phyloP scores from a whole-genome alignment of 495 filamentous ascomycete genomes.

The Penicillium macrosclerotiorum region DNA sequence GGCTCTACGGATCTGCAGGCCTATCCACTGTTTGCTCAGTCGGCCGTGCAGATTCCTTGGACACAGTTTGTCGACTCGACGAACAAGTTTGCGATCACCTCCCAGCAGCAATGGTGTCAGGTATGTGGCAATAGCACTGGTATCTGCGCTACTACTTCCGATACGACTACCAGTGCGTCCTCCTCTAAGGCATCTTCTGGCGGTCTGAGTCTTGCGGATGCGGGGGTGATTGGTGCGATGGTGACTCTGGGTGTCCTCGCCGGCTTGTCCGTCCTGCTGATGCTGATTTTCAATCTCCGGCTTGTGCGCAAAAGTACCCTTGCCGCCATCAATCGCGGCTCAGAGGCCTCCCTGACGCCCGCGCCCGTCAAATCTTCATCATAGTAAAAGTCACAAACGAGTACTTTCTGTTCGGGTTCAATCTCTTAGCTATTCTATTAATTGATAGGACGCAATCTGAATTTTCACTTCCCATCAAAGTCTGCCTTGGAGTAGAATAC shows the following conservation, averaged over 20 bases:
- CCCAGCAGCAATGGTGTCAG: constrained; percentile 43
- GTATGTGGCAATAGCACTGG: constrained; percentile 46
- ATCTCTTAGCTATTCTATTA: too few species aligned
- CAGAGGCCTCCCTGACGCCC: neutral
- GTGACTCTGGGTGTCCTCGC: constrained; percentile 57
- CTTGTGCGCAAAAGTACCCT: constrained; percentile 3
- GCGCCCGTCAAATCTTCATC: neutral
- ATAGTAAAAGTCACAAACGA: neutral
- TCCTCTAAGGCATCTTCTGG: constrained; percentile 11
- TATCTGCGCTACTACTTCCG: constrained; percentile 25
- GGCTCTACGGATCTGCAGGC: constrained; percentile 20
- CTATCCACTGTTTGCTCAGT: constrained; percentile 46
- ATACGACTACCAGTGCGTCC: constrained; percentile 2
- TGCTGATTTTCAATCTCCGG: constrained; percentile 14
- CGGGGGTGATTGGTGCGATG: constrained; percentile 62
- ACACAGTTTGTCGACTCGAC: constrained; percentile 39
- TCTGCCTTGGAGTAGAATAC: too few species aligned
- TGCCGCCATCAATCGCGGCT: neutral
- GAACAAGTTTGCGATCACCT: constrained; percentile 39
- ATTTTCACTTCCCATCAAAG: too few species aligned
- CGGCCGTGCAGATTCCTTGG: constrained; percentile 38
- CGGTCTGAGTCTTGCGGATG: constrained; percentile 41
- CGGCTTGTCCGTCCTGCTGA: constrained; percentile 22
- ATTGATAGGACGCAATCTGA: too few species aligned
- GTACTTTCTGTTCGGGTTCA: too few species aligned